phyloP scores from a whole-genome alignment of 2,329 filamentous ascomycete genomes.

The Lecanosticta acicola region DNA sequence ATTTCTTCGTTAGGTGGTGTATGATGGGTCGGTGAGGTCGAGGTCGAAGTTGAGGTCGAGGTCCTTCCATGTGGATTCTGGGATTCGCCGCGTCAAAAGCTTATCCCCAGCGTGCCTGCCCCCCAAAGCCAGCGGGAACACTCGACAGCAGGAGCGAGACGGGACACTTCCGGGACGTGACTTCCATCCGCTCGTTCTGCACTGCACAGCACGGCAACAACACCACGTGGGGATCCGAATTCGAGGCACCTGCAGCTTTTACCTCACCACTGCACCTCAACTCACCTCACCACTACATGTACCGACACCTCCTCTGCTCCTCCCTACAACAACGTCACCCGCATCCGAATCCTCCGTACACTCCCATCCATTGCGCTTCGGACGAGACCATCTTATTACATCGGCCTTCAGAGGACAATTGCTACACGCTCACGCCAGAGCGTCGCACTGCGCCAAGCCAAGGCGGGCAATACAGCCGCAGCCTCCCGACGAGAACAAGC shows the following conservation, averaged over 20 bases:
- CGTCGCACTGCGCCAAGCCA: neutral
- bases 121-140: too few relatives aligned
- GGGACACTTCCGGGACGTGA: neutral
- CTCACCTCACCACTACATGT: neutral
- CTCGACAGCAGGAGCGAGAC: neutral
- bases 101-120: neutral
- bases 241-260: neutral
- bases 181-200: neutral
- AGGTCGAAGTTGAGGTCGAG: too few relatives aligned
- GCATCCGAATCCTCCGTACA: too few relatives aligned
- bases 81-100: neutral
- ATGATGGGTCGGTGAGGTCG: neutral
- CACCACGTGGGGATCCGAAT: neutral
- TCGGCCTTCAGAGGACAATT: too few relatives aligned
- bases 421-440: neutral
- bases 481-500: too few relatives aligned
- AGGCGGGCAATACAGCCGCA: too few relatives aligned
- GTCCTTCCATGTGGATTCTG: too few relatives aligned
- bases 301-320: neutral
- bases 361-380: too few relatives aligned
- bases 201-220: neutral
- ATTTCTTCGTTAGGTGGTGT: neutral
- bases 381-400: too few relatives aligned
- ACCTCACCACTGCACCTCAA: neutral
- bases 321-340: too few relatives aligned